phyloP scores from a whole-genome alignment of 768 basidiomycete genomes.

The Rhodotorula diobovata region DNA sequence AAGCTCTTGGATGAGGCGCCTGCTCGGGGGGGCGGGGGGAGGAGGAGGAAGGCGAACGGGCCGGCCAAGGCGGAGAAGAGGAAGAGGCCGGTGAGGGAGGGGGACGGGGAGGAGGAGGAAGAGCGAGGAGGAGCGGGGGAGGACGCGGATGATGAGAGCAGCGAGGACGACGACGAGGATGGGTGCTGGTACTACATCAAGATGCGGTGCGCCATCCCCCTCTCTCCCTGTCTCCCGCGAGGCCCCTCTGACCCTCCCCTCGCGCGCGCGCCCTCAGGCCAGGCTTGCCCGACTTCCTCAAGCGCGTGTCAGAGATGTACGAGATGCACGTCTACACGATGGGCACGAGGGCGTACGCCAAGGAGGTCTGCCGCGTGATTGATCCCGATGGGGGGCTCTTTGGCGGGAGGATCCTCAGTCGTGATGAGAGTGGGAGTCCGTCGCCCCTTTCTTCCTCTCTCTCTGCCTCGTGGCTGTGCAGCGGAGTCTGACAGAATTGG shows the following conservation, averaged over 20 bases:
- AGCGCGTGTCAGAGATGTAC: slow-evolving; percentile 67
- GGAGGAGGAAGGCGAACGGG: no score
- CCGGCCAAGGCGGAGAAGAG: not conserved
- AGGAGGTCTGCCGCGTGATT: slow-evolving; percentile 87
- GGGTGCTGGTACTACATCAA: slow-evolving; percentile 97
- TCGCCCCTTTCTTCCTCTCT: slow-evolving; percentile 47
- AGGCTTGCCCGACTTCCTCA: slow-evolving; percentile 66
- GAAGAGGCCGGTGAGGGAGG: not conserved
- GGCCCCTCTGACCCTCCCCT: not conserved
- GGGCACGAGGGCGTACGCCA: slow-evolving; percentile 96
- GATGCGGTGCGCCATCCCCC: slow-evolving; percentile 67
- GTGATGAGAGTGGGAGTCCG: slow-evolving; percentile 92
- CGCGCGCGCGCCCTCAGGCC: not conserved
- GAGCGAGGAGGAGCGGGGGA: not conserved
- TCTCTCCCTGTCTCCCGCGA: not conserved
- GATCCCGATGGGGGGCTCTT: slow-evolving; percentile 83
- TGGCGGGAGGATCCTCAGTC: slow-evolving; percentile 77
- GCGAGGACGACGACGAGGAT: slow-evolving; percentile 53
- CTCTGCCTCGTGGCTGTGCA: not conserved
- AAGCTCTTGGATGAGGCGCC: slow-evolving; percentile 73
- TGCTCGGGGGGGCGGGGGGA: no score
- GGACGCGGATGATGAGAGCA: slow-evolving; percentile 45
- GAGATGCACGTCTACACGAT: slow-evolving; percentile 99
- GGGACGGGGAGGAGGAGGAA: not conserved
- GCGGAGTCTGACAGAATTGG: no score